Base-by-base conservation (phyloP, 257 asterid genomes). In the Salvia splendens region DNA sequence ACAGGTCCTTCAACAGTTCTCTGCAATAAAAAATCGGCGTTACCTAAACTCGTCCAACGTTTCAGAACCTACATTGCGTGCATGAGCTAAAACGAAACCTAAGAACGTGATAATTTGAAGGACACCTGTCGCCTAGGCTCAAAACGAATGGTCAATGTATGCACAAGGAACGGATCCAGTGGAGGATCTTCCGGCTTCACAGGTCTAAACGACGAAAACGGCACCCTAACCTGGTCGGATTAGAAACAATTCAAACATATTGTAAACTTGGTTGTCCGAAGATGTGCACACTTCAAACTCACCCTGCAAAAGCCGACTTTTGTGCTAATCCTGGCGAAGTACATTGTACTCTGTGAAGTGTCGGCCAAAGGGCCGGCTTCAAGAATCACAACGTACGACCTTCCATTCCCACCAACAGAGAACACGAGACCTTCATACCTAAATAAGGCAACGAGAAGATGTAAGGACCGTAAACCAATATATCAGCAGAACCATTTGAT, bases 291-390 rank as follows among this genome's bases (percentile, higher is more conserved):
- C 71, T 69, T 54, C 43, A 51, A 20, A 60, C 91, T 93, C 84
- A 90, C 99, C 86, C 97, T 83, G 86, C 99, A 93, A 75, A 90
- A 93, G 40, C 99, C 97, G 14, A 75, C 94, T 85, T 93, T 93
- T 62, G 97, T 90, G 87, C 86, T 93, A 56, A 90, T 83, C 76
- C 99, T 86, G 73, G 95, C 80, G 76, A 88, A 93, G 80, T 93
- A 90, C 81, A 83, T 53, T 75, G 75, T 93, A 80, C 96, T 86
- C 81, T 82, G 90, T 42, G 95, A 78, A 47, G 83, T 78, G 55
- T 89, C 96, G 24, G 92, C 87, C 46, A 77, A 72, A 67, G 97
- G 97, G 65, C 98, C 98, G 38, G 95, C 89, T 77, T 93, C 96
- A 66, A 93, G 97, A 75, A 93, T 90, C 33, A 93, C 55, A 60